phyloP scores from a whole-genome alignment of 208 protist genomes.

The Leishmania arabica region DNA sequence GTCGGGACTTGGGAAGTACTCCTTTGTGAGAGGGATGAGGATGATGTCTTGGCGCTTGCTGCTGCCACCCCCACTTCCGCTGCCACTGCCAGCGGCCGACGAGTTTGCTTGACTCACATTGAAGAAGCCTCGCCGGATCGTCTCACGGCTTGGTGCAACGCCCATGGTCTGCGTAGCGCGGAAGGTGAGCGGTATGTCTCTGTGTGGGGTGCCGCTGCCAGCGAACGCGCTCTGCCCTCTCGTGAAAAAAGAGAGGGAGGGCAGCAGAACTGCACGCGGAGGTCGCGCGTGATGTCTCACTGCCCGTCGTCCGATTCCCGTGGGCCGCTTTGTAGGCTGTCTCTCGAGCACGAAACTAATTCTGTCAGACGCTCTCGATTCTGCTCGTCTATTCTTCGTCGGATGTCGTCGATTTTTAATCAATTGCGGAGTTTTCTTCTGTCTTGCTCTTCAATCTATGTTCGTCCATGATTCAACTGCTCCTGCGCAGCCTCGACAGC shows the following conservation, averaged over 20 bases:
- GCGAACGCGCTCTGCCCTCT: background rate
- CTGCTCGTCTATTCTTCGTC: too few relatives aligned
- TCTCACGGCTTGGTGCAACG: slow-evolving; percentile 74
- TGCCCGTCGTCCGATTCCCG: background rate
- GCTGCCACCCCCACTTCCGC: slow-evolving; percentile 6
- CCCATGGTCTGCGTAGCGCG: slow-evolving; percentile 44
- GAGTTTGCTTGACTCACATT: slow-evolving; percentile 35
- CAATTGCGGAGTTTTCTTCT: too few relatives aligned
- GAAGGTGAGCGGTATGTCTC: background rate
- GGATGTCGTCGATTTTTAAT: too few relatives aligned
- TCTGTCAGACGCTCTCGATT: background rate
- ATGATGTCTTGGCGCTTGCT: slow-evolving; percentile 66
- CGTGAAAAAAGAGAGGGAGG: background rate
- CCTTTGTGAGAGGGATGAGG: slow-evolving; percentile 75
- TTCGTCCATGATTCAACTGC: background rate
- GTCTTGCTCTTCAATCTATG: background rate
- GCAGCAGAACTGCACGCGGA: background rate
- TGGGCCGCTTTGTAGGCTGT: background rate
- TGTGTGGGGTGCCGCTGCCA: background rate
- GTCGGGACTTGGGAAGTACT: slow-evolving; percentile 78
- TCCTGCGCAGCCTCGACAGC: background rate
- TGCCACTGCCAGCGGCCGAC: background rate
- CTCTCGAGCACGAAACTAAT: background rate
- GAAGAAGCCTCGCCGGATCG: slow-evolving; percentile 59
- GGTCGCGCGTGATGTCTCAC: background rate